Evolutionary conservation across 805 yeast genomes (phyloP).

Genomic region (Saccharomycopsis vini): DNA sequence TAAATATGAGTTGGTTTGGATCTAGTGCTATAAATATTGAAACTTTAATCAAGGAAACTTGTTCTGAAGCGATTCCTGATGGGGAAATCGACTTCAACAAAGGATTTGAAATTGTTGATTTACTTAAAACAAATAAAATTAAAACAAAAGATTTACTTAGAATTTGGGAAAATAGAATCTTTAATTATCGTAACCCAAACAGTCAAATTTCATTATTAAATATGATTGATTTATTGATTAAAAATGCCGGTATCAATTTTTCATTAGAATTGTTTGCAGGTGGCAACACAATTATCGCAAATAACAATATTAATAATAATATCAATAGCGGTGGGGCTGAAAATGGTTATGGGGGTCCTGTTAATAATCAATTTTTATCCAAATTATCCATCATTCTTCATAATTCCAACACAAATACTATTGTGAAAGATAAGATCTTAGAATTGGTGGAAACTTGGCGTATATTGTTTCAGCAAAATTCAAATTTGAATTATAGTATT

Average conservation of each 20-base stretch:
- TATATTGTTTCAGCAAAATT: slow-evolving; percentile 56
- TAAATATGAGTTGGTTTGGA: slow-evolving; percentile 2
- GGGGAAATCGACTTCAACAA: slow-evolving; percentile 61
- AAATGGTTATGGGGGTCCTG: slow-evolving; percentile 7
- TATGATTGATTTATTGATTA: slow-evolving; percentile 76
- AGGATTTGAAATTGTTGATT: slow-evolving; percentile 81
- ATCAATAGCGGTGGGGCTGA: slow-evolving; percentile 5
- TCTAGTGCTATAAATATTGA: slow-evolving; percentile 16
- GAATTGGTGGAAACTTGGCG: slow-evolving; percentile 72
- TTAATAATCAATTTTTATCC: slow-evolving; percentile 17
- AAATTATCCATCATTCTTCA: slow-evolving; percentile 25
- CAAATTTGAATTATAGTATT: slow-evolving; percentile 56
- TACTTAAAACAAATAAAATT: slow-evolving; percentile 72
- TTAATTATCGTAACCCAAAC: slow-evolving; percentile 65
- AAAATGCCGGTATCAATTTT: slow-evolving; percentile 87
- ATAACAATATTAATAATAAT: too few species aligned
- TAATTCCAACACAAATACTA: slow-evolving; percentile 33
- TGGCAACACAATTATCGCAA: slow-evolving; percentile 29
- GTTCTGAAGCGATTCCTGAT: slow-evolving; percentile 66
- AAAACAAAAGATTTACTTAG: slow-evolving; percentile 79
- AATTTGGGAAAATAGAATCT: slow-evolving; percentile 64
- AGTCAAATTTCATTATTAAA: slow-evolving; percentile 58
- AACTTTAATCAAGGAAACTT: slow-evolving; percentile 52
- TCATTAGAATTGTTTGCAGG: slow-evolving; percentile 68
- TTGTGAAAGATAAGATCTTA: slow-evolving; percentile 53